Conservation (phyloP, 179 eudicot genomes). For the Patellifolia procumbens region DNA sequence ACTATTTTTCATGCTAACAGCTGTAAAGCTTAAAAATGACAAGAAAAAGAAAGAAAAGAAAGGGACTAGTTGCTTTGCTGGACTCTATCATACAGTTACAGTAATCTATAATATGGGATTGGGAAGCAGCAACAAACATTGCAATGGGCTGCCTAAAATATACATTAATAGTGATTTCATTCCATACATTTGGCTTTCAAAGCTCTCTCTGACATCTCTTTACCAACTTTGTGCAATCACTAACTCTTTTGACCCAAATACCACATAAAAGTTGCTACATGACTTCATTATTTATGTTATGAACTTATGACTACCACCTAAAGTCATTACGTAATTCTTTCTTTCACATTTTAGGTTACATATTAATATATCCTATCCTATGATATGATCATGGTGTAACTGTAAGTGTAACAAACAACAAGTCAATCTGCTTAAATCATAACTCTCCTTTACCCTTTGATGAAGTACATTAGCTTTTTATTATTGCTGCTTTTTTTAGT, state of each 20-base stretch:
- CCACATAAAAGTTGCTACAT: background rate
- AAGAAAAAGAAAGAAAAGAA: constrained; percentile 20
- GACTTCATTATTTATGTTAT: background rate
- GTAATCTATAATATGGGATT: background rate
- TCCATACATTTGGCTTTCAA: constrained; percentile 19
- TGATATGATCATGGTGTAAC: constrained; percentile 9
- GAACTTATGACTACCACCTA: too few species aligned
- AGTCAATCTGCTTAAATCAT: too few species aligned
- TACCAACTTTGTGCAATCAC: constrained; percentile 23
- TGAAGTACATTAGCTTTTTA: too few species aligned
- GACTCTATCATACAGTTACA: background rate
- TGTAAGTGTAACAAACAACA: background rate
- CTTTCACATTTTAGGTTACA: background rate
- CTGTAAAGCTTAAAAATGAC: constrained; percentile 35
- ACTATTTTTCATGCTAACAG: constrained; percentile 24
- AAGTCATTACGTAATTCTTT: background rate
- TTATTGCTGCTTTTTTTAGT: too few species aligned
- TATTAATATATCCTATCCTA: too few species aligned
- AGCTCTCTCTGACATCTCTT: constrained; percentile 27
- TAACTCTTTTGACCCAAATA: constrained; percentile 18
- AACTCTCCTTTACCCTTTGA: too few species aligned
- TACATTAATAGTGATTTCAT: background rate
- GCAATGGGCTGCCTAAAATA: background rate
- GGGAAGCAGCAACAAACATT: constrained; percentile 1
- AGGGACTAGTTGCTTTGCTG: constrained; percentile 16